Percentiles rank a stretch among this genome's conserved stretches.
Conservation (phyloP, 148 eudicot species). For the Vaccinium vitisidaea region DNA sequence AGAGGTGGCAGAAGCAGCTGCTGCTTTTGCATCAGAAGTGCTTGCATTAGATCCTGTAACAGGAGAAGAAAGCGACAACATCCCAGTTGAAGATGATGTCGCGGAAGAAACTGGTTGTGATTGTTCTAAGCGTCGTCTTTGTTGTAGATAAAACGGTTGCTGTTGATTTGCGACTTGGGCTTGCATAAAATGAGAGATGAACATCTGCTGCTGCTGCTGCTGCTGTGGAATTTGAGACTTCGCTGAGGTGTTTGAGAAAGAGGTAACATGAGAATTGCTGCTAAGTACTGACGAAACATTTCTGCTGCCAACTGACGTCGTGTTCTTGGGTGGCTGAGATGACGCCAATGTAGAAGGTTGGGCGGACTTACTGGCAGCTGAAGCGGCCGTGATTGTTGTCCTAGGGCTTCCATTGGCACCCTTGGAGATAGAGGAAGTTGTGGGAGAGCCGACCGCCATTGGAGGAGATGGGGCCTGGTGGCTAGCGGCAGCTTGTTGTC, state of each 20-base stretch:
- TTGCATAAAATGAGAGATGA: slow-evolving; percentile 57
- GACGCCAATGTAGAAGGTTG: slow-evolving; percentile 56
- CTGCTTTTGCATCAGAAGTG: slow-evolving; percentile 70
- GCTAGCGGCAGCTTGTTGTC: slow-evolving; percentile 40
- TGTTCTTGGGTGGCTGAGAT: slow-evolving; percentile 55
- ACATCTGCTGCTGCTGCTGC: slow-evolving; percentile 63
- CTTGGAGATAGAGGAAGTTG: slow-evolving; percentile 73
- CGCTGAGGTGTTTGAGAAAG: slow-evolving; percentile 26
- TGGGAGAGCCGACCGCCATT: slow-evolving; percentile 79
- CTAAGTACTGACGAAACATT: slow-evolving; percentile 66
- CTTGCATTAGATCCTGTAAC: slow-evolving; percentile 33
- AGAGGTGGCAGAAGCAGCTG: slow-evolving; percentile 58
- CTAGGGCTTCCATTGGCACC: slow-evolving; percentile 88
- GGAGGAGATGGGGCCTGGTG: slow-evolving; percentile 65
- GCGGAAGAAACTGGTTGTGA: slow-evolving; percentile 48
- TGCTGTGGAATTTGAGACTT: slow-evolving; percentile 55
- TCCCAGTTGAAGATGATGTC: slow-evolving; percentile 44
- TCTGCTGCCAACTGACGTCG: slow-evolving; percentile 35
- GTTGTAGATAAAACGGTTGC: slow-evolving; percentile 53
- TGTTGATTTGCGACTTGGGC: slow-evolving; percentile 35
- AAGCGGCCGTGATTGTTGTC: slow-evolving; percentile 36
- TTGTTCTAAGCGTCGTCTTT: slow-evolving; percentile 51
- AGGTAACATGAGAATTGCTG: slow-evolving; percentile 49
- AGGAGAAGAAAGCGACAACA: slow-evolving; percentile 54
- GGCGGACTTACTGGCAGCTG: slow-evolving; percentile 51